Evolutionary conservation across 345 rosid genomes (phyloP), one percentile per base, ranked within the genome.

Genomic region (Nephelium lappaceum): DNA sequence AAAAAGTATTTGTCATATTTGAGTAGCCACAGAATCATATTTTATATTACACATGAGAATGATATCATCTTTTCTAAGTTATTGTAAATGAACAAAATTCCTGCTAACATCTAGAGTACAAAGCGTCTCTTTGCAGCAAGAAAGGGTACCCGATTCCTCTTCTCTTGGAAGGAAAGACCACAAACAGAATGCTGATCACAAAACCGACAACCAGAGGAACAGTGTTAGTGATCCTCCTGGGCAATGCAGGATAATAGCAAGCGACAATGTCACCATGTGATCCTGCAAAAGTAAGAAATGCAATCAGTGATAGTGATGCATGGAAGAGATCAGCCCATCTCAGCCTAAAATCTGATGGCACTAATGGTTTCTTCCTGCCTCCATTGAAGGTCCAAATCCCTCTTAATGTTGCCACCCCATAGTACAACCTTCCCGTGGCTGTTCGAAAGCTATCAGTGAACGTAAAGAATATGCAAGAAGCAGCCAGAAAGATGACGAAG

Each of bases 371-470:
- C 75, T 71, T 87, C 84, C 85, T 75, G 71, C 86, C 81, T 11
- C 81, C 83, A 18, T 81, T 84, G 73, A 87, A 86, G 19, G 88
- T 83, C 87, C 87, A 83, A 71, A 88, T 82, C 66, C 89, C 91
- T 43, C 74, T 67, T n/a, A 79, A 76, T 15, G 87, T 88, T 11
- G 87, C 89, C 24, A 85, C 67, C 60, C 89, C 89, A n/a, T 86
- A 88, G 47, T 79, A 84, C 77, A 86, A 27, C 75, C 89, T 82
- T 8, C 87, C 84, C 0, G 61, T 83, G 45, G 88, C 81, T 3
- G 87, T 82, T 38, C 86, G 78, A 19, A 88, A 88, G 76, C 89
- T 86, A 67, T 88, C 89, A 0, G 87, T 86, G 77, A 88, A 12
- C 5, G 84, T 79, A 12, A 86, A 83, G 77, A 86, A 79, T 23